phyloP scores from a whole-genome alignment of 2,329 filamentous ascomycete species.

The Amphichorda felina region DNA sequence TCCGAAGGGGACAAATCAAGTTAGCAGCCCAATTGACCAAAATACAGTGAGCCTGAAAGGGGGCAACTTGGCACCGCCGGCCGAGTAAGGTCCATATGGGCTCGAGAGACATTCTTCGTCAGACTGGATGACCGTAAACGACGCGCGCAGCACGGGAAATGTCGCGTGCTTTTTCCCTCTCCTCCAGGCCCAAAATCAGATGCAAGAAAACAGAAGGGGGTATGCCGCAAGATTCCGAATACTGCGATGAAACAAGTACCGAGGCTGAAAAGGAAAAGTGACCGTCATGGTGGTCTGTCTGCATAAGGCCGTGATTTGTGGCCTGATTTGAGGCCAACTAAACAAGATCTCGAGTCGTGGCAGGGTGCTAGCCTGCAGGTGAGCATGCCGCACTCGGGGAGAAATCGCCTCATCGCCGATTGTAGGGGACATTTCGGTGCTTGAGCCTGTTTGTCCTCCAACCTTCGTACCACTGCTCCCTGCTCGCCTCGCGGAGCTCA shows the following conservation, averaged over 20 bases:
- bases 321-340: too few species aligned
- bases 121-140: too few species aligned
- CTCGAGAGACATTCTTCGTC: too few species aligned
- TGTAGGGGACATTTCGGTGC: slow-evolving; percentile 30
- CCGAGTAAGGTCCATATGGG: too few species aligned
- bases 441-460: slow-evolving; percentile 72
- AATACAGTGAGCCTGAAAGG: too few species aligned
- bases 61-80: too few species aligned
- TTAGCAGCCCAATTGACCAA: too few species aligned
- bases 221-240: slow-evolving; percentile 20
- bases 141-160: too few species aligned
- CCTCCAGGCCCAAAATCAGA: background rate
- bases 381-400: too few species aligned
- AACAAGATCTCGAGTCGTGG: too few species aligned
- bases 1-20: too few species aligned
- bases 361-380: too few species aligned
- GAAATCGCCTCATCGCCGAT: slow-evolving; percentile 14
- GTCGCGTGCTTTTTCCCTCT: background rate
- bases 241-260: slow-evolving; percentile 2
- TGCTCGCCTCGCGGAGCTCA: slow-evolving; percentile 80
- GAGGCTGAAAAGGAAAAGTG: slow-evolving; percentile 1
- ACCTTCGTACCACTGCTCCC: slow-evolving; percentile 89
- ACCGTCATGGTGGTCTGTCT: slow-evolving; percentile 1
- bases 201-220: slow-evolving; percentile 14
- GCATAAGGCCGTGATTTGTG: background rate